Conservation (phyloP, 805 yeast genomes). For the Monosporozyma yasuniensis region DNA sequence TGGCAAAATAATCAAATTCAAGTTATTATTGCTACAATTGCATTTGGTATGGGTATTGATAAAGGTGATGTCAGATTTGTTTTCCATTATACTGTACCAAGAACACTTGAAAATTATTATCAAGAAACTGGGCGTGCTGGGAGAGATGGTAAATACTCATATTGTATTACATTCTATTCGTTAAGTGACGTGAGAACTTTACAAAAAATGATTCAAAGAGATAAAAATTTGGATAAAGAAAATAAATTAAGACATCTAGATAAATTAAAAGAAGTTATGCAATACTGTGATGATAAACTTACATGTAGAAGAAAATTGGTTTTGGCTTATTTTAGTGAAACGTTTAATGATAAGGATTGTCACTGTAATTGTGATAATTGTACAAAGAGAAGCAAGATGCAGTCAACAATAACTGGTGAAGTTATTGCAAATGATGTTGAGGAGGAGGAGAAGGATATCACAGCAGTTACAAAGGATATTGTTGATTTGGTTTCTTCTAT, state of each 20-base stretch:
- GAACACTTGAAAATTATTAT: constrained; percentile 90
- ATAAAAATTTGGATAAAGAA: constrained; percentile 50
- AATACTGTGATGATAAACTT: constrained; percentile 81
- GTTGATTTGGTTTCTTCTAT: constrained; percentile 49
- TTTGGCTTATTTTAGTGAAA: constrained; percentile 81
- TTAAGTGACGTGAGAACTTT: constrained; percentile 72
- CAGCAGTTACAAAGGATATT: constrained; percentile 51
- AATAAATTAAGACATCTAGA: constrained; percentile 70
- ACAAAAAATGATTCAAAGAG: constrained; percentile 69
- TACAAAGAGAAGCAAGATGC: constrained; percentile 29
- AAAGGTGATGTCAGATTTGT: constrained; percentile 93
- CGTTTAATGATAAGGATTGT: constrained; percentile 59
- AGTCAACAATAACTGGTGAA: background rate
- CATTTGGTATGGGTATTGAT: constrained; percentile 99
- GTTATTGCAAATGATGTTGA: constrained; percentile 19
- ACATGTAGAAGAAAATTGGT: constrained; percentile 90
- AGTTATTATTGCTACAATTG: constrained; percentile 93
- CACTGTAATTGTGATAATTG: constrained; percentile 81
- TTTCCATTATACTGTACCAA: constrained; percentile 77
- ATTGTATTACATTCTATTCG: constrained; percentile 74
- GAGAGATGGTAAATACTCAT: constrained; percentile 78
- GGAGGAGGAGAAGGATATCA: constrained; percentile 55
- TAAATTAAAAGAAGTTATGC: constrained; percentile 73
- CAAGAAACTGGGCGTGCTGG: constrained; percentile 99
- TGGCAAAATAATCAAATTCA: constrained; percentile 74